Conservation (phyloP, 306 rosid genomes). For the Spatholobus suberectus region DNA sequence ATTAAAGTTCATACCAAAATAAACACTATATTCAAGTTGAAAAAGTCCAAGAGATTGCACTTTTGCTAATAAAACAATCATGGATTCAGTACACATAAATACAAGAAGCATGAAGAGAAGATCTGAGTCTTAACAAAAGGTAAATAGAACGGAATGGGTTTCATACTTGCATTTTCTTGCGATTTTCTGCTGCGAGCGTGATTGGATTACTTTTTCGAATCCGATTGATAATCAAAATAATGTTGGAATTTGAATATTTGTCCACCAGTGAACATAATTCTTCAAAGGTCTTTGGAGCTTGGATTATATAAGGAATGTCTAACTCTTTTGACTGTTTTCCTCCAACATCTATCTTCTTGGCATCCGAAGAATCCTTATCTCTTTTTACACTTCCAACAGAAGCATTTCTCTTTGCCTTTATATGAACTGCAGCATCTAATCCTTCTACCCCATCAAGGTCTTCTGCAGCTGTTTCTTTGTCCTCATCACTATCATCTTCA, state of each 20-base stretch:
- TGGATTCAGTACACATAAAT: neutral
- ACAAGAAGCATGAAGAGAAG: constrained; percentile 15
- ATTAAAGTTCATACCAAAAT: neutral
- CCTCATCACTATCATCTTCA: constrained; percentile 49
- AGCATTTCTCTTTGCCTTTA: constrained; percentile 36
- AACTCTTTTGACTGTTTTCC: constrained; percentile 49
- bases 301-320: constrained; percentile 83
- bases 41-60: neutral
- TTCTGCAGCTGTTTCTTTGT: constrained; percentile 21
- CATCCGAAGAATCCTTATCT: constrained; percentile 44
- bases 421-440: constrained; percentile 27
- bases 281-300: constrained; percentile 86
- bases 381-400: constrained; percentile 49
- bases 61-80: constrained; percentile 1
- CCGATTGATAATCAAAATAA: constrained; percentile 71
- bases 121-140: constrained; percentile 27
- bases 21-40: neutral
- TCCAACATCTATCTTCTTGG: constrained; percentile 53
- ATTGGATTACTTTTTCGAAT: constrained; percentile 88
- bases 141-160: constrained; percentile 10
- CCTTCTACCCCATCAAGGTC: constrained; percentile 41
- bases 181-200: constrained; percentile 83
- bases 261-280: constrained; percentile 68
- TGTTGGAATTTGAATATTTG: constrained; percentile 61
- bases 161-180: constrained; percentile 88